Evolutionary conservation across 208 protist species (phyloP).

Genomic region (Wallacemonas sp.): DNA sequence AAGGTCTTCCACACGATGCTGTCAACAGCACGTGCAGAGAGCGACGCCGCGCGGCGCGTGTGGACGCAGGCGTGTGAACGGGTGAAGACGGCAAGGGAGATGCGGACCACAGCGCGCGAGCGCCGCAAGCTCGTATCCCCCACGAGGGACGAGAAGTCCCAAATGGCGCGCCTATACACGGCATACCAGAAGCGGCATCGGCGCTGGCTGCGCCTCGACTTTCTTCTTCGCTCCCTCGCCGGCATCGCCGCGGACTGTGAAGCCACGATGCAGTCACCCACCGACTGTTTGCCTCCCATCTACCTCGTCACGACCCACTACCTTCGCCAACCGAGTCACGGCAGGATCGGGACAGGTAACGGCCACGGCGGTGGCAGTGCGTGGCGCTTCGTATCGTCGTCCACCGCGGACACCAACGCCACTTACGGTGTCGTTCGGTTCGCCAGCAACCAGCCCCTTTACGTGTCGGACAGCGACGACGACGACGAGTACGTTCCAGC

Average conservation of each 20-base stretch:
- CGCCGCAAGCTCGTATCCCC: background rate
- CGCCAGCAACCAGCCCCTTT: conserved; percentile 9
- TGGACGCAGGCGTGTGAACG: background rate
- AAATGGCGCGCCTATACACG: background rate
- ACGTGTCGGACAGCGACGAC: conserved; percentile 8
- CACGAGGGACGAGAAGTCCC: background rate
- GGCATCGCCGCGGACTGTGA: conserved; percentile 25
- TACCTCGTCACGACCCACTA: conserved; percentile 17
- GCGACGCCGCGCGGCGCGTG: background rate
- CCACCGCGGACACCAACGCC: background rate
- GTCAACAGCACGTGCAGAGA: conserved; percentile 2
- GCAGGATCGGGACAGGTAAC: background rate
- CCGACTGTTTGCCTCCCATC: conserved; percentile 16
- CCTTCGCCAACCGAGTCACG: background rate
- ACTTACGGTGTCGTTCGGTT: background rate
- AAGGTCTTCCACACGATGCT: conserved; percentile 15
- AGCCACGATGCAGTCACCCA: background rate
- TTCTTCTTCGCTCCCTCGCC: conserved; percentile 19
- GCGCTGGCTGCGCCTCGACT: conserved; percentile 18
- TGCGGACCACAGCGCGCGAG: background rate
- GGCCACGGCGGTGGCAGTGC: background rate
- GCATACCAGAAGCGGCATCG: conserved; percentile 14
- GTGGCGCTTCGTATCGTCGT: conserved; percentile 2
- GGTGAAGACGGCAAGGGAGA: background rate
- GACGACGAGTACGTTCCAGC: conserved; percentile 8